Percentiles rank a stretch among this genome's conserved stretches.
Conservation (phyloP, 2,329 filamentous ascomycete genomes). For the Clonostachys rosea region DNA sequence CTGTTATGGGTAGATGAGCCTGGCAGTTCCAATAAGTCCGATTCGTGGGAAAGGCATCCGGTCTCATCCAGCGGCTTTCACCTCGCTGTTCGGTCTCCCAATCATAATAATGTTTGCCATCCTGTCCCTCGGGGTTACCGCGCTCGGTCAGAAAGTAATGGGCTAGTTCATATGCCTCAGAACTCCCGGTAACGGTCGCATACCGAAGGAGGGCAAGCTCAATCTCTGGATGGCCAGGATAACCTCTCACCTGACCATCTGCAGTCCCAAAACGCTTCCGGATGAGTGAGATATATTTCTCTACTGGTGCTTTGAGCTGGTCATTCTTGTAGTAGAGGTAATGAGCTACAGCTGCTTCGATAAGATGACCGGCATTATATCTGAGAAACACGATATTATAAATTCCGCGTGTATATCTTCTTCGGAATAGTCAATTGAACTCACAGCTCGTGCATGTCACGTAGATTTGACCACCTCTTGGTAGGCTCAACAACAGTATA, state of each 20-base stretch:
- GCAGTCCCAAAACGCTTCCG: conserved; percentile 44
- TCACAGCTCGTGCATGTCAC: conserved; percentile 59
- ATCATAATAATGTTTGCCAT: conserved; percentile 48
- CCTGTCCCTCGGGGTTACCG: conserved; percentile 43
- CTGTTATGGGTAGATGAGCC: conserved; percentile 47
- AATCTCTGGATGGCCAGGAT: conserved; percentile 47
- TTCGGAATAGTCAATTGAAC: conserved; percentile 6
- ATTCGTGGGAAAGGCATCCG: conserved; percentile 38
- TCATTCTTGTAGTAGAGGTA: conserved; percentile 45
- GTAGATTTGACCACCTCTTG: conserved; percentile 51
- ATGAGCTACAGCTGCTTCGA: conserved; percentile 56
- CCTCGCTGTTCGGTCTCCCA: conserved; percentile 45
- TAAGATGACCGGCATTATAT: conserved; percentile 58
- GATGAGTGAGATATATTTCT: conserved; percentile 50
- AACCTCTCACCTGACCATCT: conserved; percentile 46
- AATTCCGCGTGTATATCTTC: conserved; percentile 1
- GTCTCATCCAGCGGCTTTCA: conserved; percentile 39
- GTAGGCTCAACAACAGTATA: conserved; percentile 54
- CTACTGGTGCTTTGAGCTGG: conserved; percentile 43
- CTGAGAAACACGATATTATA: conserved; percentile 15
- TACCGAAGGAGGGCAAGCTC: conserved; percentile 40
- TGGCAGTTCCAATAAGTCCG: conserved; percentile 46
- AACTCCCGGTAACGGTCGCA: conserved; percentile 23
- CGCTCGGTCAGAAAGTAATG: conserved; percentile 54
- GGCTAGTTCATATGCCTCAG: conserved; percentile 37